Evolutionary conservation across 78 protist species (phyloP), one percentile per base, ranked within the genome.

Genomic region (Cavenderia fasciculata): DNA sequence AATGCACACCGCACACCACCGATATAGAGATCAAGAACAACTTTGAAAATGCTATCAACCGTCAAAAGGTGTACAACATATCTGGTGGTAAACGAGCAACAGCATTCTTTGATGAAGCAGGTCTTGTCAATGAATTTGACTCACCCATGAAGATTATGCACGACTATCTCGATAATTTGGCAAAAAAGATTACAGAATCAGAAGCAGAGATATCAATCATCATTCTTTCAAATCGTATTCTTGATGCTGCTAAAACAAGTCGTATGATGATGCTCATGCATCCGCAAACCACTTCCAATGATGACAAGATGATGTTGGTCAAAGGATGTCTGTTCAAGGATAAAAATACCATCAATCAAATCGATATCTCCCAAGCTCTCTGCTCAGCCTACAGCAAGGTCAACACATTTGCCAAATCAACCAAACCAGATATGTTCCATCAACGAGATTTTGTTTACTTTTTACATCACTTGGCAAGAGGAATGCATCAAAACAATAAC

Each of bases 171-270:
- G 90, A 82, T 43, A 82, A 82, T 31, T 47, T 71, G 12, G 25
- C 78, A 23, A 41, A 72, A 82, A 74, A 74, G 68, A 82, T 82
- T 29, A 43, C 47, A 8, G 23, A 71, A 46, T 14, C 36, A 3
- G 16, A 23, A 31, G 78, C 27, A 12, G 78, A 71, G 31, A 71
- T 71, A 59, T 46, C 78, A 21, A 69, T 82, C 21, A 57, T 82
- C 1, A 82, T 82, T 12, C 70, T 82, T 10, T 68, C 79, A 0
- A 82, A 82, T 40, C 65, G 43, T 46, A 69, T 68, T 3, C 44
- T 82, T 27, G 90, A 82, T 82, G 90, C 90, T n/a, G 90, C 90
- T 52, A 82, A 82, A 47, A 82, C 90, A 23, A 82, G 68, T 68
- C 56, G 90, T 51, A 68, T 68, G 78, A 14, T 82, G 6, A 23